Evolutionary conservation across 257 asterid species (phyloP), one percentile per base, ranked within the genome.

Genomic region (Ilex aquifolium): DNA sequence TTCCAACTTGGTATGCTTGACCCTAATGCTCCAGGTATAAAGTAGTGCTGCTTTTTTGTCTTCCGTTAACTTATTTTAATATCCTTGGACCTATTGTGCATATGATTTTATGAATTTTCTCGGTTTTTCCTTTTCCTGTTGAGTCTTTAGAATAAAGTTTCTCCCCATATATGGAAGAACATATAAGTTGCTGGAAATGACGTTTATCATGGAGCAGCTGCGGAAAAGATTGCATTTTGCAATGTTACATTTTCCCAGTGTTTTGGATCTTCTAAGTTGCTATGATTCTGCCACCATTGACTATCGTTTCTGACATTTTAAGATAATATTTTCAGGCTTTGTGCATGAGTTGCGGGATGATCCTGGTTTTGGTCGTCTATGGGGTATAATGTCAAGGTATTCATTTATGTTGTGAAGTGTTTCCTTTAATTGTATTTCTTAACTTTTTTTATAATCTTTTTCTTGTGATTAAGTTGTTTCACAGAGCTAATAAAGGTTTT

Each of bases 351-450:
- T 89, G 54, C 89, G 97, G 74, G 99, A 92, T 82, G 98, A 85
- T 80, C 76, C 74, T 65, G 95, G 88, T 49, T 76, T 88, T 79
- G 88, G 95, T 77, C 88, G 95, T 49, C 68, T 92, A 67, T 88
- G 97, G 97, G 96, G 96, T 64, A 77, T 92, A 66, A 69, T 89
- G 80, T 82, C 99, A 58, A 92, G 99, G 99, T 92, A 78, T 65
- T 30, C 14, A 6, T 44, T 73, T 48, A 40, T 11, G n/a, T 12
- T 16, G 14, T 36, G 40, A 2, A 30, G 14, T 12, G 32, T 62
- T 69, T 42, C 29, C n/a, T 61, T 21, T 13, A 52, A 15, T 2
- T 52, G 3, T 3, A 48, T 10, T 48, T 48, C 53, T 3, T 3
- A 3, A 48, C 16, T 15, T 48, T 48, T 4, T 48, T 3, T 48